Conservation (phyloP, 1,139 yeast species). For the Candida gigantensis region DNA sequence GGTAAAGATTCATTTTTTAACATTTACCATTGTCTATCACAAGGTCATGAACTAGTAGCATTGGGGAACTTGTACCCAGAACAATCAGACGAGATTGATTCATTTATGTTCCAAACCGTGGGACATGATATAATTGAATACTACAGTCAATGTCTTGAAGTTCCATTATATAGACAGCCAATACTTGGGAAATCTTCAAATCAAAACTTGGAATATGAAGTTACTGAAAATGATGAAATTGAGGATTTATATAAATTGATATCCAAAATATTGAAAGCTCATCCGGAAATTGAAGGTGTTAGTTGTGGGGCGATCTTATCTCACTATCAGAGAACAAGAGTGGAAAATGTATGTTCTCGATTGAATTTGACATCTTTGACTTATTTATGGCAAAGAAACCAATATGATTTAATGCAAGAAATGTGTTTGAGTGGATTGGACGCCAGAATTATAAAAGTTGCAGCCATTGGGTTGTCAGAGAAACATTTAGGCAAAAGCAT, state of each 20-base stretch:
- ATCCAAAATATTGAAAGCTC: conserved; percentile 41
- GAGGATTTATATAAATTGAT: conserved; percentile 71
- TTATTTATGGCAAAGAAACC: conserved; percentile 88
- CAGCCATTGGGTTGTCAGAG: conserved; percentile 78
- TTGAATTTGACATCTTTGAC: conserved; percentile 69
- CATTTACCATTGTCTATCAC: conserved; percentile 75
- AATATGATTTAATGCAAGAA: conserved; percentile 73
- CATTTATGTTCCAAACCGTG: conserved; percentile 98
- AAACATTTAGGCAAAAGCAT: conserved; percentile 70
- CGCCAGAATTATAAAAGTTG: conserved; percentile 87
- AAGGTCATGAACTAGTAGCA: conserved; percentile 84
- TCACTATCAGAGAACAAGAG: conserved; percentile 89
- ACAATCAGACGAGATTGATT: conserved; percentile 69
- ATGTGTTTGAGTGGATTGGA: conserved; percentile 75
- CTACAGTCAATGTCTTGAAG: conserved; percentile 70
- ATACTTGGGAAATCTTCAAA: conserved; percentile 62
- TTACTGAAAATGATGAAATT: conserved; percentile 75
- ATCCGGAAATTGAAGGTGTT: conserved; percentile 81
- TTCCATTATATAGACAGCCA: conserved; percentile 75
- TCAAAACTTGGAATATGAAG: conserved; percentile 65
- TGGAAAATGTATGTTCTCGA: conserved; percentile 83
- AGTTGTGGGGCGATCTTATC: conserved; percentile 96
- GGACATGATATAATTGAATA: conserved; percentile 77
- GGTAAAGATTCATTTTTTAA: conserved; percentile 96
- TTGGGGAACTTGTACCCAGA: conserved; percentile 82